Conservation (phyloP, 352 stramenopile species). For the Pythium scleroteichum region DNA sequence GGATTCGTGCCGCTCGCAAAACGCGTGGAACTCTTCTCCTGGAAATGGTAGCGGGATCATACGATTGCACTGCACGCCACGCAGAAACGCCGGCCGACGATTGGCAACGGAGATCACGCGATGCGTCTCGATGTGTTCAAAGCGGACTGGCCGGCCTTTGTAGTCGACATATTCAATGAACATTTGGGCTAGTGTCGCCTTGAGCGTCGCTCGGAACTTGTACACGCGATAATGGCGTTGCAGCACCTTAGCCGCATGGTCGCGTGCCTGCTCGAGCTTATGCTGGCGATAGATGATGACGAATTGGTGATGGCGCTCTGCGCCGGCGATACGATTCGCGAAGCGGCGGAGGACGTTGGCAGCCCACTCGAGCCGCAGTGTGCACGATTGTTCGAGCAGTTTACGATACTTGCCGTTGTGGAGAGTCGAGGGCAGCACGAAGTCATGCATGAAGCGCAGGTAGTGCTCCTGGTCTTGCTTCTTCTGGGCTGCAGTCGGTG, state of each 20-base stretch:
- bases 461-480: slow-evolving; percentile 35
- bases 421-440: slow-evolving; percentile 57
- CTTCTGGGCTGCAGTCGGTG: slow-evolving; percentile 5
- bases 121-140: slow-evolving; percentile 43
- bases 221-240: slow-evolving; percentile 50
- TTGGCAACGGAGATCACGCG: slow-evolving; percentile 26
- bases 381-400: slow-evolving; percentile 40
- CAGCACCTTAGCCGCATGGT: slow-evolving; percentile 30
- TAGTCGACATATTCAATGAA: slow-evolving; percentile 70
- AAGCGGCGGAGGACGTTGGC: slow-evolving; percentile 47
- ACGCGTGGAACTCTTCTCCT: slow-evolving; percentile 64
- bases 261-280: slow-evolving; percentile 32
- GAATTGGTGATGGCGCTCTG: slow-evolving; percentile 49
- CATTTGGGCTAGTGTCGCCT: slow-evolving; percentile 45
- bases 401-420: slow-evolving; percentile 61
- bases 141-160: slow-evolving; percentile 38
- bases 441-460: slow-evolving; percentile 68
- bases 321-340: slow-evolving; percentile 35
- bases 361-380: slow-evolving; percentile 48
- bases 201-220: slow-evolving; percentile 47
- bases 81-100: slow-evolving; percentile 55
- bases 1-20: slow-evolving; percentile 71
- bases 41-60: slow-evolving; percentile 67
- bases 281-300: slow-evolving; percentile 41
- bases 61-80: slow-evolving; percentile 45